Percentiles rank a stretch among this genome's conserved stretches.
Conservation (phyloP, 78 protist genomes). For the Diacronema lutheri region DNA sequence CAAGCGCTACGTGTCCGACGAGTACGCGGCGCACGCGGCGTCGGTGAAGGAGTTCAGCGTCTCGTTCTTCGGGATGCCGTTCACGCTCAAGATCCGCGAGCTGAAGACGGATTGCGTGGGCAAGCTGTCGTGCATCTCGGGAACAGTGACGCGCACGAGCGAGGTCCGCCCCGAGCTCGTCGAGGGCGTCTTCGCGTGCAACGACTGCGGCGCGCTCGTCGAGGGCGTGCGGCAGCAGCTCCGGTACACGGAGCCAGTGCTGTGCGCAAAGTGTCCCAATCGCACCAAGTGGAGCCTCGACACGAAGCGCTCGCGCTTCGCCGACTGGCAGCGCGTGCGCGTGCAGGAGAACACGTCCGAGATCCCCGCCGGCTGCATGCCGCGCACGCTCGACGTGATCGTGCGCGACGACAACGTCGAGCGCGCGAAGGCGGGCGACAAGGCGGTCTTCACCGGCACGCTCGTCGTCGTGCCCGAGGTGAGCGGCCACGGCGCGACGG, state of each 20-base stretch:
- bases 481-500: not conserved
- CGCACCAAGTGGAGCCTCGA: constrained; percentile 62
- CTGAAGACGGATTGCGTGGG: not conserved
- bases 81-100: not conserved
- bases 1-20: not conserved
- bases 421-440: constrained; percentile 96
- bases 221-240: constrained; percentile 86
- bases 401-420: constrained; percentile 91
- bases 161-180: constrained; percentile 97
- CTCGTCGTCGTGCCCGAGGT: constrained; percentile 96
- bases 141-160: constrained; percentile 95
- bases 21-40: not conserved
- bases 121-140: constrained; percentile 58
- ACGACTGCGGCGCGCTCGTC: constrained; percentile 3
- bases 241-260: constrained; percentile 80
- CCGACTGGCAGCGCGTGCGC: constrained; percentile 93
- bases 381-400: constrained; percentile 70
- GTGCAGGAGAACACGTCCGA: constrained; percentile 67
- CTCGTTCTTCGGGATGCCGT: not conserved
- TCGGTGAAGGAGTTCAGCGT: not conserved
- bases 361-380: constrained; percentile 94
- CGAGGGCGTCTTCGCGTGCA: constrained; percentile 84
- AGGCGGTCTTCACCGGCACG: constrained; percentile 81
- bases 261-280: constrained; percentile 65
- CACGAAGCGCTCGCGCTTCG: constrained; percentile 67